Evolutionary conservation across 2,329 filamentous ascomycete genomes (phyloP), one percentile per base, ranked within the genome.

Genomic region (Fusarium sp.): DNA sequence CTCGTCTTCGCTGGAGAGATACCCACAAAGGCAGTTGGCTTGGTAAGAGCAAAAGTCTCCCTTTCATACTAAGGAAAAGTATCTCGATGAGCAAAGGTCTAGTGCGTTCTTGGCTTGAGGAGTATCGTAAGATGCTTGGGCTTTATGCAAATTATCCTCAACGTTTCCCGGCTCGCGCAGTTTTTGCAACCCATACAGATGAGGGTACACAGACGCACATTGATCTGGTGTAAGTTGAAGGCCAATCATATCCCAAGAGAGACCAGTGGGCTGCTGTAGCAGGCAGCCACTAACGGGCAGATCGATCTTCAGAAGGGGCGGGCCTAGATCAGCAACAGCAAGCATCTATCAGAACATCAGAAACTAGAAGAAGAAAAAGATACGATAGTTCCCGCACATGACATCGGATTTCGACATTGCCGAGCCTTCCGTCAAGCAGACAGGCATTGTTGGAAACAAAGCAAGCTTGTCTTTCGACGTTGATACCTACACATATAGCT

Each of bases 281-380:
- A 47, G 64, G 27, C 68, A 71, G 59, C 68, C 68, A 72, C 68
- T 45, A 69, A 66, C 38, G 15, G 50, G 65, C 32, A 40, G 68
- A 65, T 72, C 52, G 63, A 71, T 71, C 64, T 54, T 25, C 60
- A 58, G 53, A 68, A 70, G 51, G 44, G 67, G 53, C 60, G 66
- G 68, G 63, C 49, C 54, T 50, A 38, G 54, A 57, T 64, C 66
- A 68, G 38, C 57, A 71, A 52, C 45, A 34, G 66, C 43, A 57
- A 56, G 53, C 24, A 58, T 49, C 55, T 49, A 49, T 60, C 43
- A 32, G 66, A 45, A 53, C 46, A 71, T 49, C 66, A 52, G 40
- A 27, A 68, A 40, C 49, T 60, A 30, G 22, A 20, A 34, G 29
- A 25, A 44, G 38, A 24, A 40, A 34, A 44, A 24, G 30, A 45